These are phyloP conservation scores for Epithemia pelagica DNA, from an alignment of 108 stramenopile genomes.

Conservation along the genomic window DNA sequence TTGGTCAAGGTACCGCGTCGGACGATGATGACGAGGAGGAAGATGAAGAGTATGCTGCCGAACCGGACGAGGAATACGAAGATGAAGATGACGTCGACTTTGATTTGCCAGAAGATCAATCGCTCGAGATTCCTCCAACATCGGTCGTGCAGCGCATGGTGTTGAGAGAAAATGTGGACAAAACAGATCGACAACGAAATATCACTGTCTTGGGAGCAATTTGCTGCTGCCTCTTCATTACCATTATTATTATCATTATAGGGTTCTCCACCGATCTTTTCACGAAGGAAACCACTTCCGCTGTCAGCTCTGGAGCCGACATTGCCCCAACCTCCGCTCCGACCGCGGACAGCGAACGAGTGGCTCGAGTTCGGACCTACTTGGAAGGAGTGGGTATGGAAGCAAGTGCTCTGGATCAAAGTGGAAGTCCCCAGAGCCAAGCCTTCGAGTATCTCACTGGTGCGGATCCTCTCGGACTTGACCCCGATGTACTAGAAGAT, in stretches of 20 bases:
- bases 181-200: not conserved
- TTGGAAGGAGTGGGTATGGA: not conserved
- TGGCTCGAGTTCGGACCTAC: not conserved
- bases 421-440: slow-evolving; percentile 1
- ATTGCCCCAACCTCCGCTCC: not conserved
- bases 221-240: slow-evolving; percentile 5
- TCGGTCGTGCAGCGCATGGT: slow-evolving; percentile 8
- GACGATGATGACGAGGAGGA: slow-evolving; percentile 16
- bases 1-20: not conserved
- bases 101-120: slow-evolving; percentile 4
- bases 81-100: slow-evolving; percentile 1
- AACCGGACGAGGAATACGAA: slow-evolving; percentile 15
- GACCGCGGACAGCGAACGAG: not conserved
- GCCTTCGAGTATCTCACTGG: slow-evolving; percentile 8
- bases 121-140: slow-evolving; percentile 12
- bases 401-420: slow-evolving; percentile 2
- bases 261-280: slow-evolving; percentile 32
- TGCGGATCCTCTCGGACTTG: slow-evolving; percentile 13
- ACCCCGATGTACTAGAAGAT: slow-evolving; percentile 10
- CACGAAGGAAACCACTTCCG: not conserved
- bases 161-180: not conserved
- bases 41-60: not conserved
- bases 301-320: not conserved
- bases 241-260: slow-evolving; percentile 19
- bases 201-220: not conserved